phyloP scores from a whole-genome alignment of 768 basidiomycete species.

The Calocera cornea region DNA sequence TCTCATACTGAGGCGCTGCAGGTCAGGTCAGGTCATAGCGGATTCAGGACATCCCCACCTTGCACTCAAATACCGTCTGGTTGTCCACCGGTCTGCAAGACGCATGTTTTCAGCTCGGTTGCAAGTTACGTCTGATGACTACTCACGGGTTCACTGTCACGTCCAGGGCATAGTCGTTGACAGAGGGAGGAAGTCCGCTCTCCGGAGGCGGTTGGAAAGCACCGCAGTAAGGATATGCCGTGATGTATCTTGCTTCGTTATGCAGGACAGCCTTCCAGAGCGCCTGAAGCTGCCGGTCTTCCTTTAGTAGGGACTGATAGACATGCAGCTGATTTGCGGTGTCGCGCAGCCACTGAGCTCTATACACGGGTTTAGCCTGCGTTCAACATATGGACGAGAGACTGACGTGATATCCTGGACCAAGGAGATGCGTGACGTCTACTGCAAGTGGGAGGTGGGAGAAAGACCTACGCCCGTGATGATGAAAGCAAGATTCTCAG shows the following conservation, averaged over 20 bases:
- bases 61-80: conserved; percentile 67
- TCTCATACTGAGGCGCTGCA: conserved; percentile 42
- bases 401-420: conserved; percentile 59
- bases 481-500: conserved; percentile 61
- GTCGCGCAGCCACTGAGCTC: conserved; percentile 74
- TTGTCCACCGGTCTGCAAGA: conserved; percentile 47
- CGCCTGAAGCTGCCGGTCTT: conserved; percentile 44
- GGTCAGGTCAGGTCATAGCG: not conserved
- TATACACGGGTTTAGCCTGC: conserved; percentile 20
- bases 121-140: too few species aligned
- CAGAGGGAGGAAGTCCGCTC: conserved; percentile 47
- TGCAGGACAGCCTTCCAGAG: conserved; percentile 73
- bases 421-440: not conserved
- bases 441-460: not conserved
- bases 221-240: conserved; percentile 61
- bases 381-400: conserved; percentile 1
- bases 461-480: conserved; percentile 50
- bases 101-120: not conserved
- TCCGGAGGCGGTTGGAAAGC: conserved; percentile 71
- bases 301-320: conserved; percentile 44
- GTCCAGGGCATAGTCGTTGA: conserved; percentile 55
- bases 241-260: conserved; percentile 56
- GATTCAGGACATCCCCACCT: conserved; percentile 32
- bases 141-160: conserved; percentile 64
- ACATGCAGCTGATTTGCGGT: conserved; percentile 69